Evolutionary conservation across 306 rosid genomes (phyloP).

Genomic region (Sindora glabra): DNA sequence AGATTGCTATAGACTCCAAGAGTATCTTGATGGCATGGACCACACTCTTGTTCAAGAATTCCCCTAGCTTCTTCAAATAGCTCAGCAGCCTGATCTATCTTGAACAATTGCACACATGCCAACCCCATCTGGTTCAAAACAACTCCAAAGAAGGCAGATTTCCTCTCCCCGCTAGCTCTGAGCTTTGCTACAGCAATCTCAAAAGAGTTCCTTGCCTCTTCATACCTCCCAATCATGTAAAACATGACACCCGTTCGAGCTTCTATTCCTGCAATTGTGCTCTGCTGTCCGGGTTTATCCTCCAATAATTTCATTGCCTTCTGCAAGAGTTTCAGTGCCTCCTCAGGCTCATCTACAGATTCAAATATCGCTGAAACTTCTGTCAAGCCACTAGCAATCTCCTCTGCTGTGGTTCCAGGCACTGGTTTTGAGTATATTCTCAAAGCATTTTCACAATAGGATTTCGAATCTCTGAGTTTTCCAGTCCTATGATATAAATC

Average conservation of each 20-base stretch:
- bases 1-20: conserved; percentile 96
- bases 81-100: conserved; percentile 96
- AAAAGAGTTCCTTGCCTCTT: conserved; percentile 69
- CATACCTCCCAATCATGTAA: conserved; percentile 82
- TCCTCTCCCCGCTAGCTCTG: conserved; percentile 89
- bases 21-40: conserved; percentile 95
- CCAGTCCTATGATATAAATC: conserved; percentile 94
- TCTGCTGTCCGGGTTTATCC: conserved; percentile 97
- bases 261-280: conserved; percentile 93
- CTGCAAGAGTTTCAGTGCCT: conserved; percentile 76
- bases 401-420: conserved; percentile 88
- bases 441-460: conserved; percentile 89
- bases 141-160: conserved; percentile 95
- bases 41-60: conserved; percentile 91
- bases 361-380: conserved; percentile 93
- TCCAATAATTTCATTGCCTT: conserved; percentile 88
- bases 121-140: conserved; percentile 98
- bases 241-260: conserved; percentile 98
- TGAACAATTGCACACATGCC: conserved; percentile 91
- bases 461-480: conserved; percentile 89
- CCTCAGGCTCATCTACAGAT: conserved; percentile 93
- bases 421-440: conserved; percentile 91
- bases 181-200: conserved; percentile 82
- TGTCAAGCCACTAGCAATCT: conserved; percentile 81
- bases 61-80: conserved; percentile 94